Evolutionary conservation across 176 grass and related monocot species (phyloP), one percentile per base, ranked within the genome.

Genomic region (Chrysopogon serrulatus): DNA sequence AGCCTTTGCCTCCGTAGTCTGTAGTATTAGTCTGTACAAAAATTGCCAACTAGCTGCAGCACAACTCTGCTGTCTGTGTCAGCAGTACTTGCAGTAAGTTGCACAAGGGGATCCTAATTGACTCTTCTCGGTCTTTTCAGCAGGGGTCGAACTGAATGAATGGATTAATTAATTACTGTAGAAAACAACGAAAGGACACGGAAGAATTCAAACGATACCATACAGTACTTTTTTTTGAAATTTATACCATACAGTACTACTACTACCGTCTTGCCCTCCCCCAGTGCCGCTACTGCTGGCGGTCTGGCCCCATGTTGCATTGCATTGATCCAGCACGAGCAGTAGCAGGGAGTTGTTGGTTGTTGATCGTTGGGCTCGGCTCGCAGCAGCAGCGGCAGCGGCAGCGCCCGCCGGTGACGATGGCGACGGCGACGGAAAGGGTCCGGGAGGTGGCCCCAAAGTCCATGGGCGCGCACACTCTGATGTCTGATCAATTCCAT

Each of bases 321-420:
- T 21, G 14, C 68, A 44, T 71, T 71, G 68, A 44, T 69, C 67
- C 21, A 1, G 37, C 11, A 42, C 36, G 23, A 70, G 23, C n/a
- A 44, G 54, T 10, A 30, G 15, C 6, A 51, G 5, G 34, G 40
- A 34, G 64, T 76, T 86, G 64, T 76, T 86, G 8, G 83, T 82
- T 82, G 83, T 86, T 82, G 73, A 73, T 45, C 43, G 88, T 78
- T 90, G 78, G 88, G 72, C 21, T 23, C 47, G 40, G 6, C 51
- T 54, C 40, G 16, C 6, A 11, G 14, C n/a, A 35, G 26, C 63
- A 11, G 1, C 18, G 8, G 8, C 42, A 44, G 42, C 12, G n/a
- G n/a, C 39, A 40, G 53, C 8, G 8, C 23, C 23, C 21, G 28
- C 15, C 23, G 44, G 61, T 3, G 77, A 26, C 12, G 68, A 65